Percentiles rank a stretch among this genome's conserved stretches.
Evolutionary conservation across 1,284 basidiomycete genomes (phyloP).

Genomic region (Pyrrhoderma noxium): DNA sequence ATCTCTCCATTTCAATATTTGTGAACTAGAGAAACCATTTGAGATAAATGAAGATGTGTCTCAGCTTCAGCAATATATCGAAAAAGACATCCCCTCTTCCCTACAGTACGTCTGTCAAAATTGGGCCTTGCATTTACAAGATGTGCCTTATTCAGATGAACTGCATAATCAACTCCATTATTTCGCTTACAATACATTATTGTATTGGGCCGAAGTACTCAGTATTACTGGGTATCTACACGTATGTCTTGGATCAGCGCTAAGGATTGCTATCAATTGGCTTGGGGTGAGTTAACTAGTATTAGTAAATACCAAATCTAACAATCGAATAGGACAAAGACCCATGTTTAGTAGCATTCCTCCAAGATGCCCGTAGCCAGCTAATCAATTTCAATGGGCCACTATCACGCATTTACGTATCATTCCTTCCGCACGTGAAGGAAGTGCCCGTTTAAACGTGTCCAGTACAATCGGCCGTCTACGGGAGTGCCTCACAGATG

Average conservation of each 20-base stretch:
- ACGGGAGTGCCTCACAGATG: too few relatives aligned
- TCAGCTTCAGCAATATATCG: not conserved
- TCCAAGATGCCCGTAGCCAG: too few relatives aligned
- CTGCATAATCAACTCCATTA: too few relatives aligned
- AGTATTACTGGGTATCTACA: not conserved
- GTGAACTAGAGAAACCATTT: slow-evolving; percentile 37
- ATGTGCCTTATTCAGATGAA: too few relatives aligned
- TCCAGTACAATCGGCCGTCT: not conserved
- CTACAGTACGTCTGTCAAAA: not conserved
- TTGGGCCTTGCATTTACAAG: not conserved
- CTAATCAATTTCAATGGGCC: not conserved
- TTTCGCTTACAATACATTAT: not conserved
- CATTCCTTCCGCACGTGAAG: slow-evolving; percentile 14
- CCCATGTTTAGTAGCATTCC: too few relatives aligned
- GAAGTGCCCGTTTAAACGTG: not conserved
- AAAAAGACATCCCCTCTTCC: not conserved
- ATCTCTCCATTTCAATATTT: slow-evolving; percentile 46
- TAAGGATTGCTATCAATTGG: too few relatives aligned
- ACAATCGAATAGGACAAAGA: too few relatives aligned
- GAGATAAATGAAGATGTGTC: not conserved
- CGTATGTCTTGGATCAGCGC: not conserved
- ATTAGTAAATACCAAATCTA: too few relatives aligned
- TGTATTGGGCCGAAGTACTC: slow-evolving; percentile 3
- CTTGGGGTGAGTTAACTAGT: too few relatives aligned
- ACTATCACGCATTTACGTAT: not conserved